Conservation (phyloP, 179 eudicot species). For the Silene noctiflora region DNA sequence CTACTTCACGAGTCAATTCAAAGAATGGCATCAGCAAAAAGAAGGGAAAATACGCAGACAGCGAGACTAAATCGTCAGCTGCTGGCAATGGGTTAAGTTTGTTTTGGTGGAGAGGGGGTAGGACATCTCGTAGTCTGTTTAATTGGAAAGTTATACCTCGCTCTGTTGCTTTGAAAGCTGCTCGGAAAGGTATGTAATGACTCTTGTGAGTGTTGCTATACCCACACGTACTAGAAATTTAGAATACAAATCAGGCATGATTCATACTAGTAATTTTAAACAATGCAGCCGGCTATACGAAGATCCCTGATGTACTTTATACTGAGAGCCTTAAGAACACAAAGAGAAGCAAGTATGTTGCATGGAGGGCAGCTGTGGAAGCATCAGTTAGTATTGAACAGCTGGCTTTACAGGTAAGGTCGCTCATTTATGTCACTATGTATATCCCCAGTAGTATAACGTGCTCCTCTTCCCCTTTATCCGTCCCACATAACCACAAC, state of each 20-base stretch:
- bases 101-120: constrained; percentile 99
- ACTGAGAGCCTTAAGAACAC: constrained; percentile 67
- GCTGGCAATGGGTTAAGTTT: constrained; percentile 57
- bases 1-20: constrained; percentile 50
- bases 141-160: constrained; percentile 85
- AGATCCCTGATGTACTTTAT: constrained; percentile 70
- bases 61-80: constrained; percentile 44
- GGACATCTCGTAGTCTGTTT: constrained; percentile 68
- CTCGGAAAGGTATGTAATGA: constrained; percentile 68
- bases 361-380: constrained; percentile 91
- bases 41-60: constrained; percentile 41
- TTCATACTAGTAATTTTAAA: constrained; percentile 22
- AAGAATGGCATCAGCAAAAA: constrained; percentile 51
- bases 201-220: not conserved
- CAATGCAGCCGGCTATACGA: constrained; percentile 64
- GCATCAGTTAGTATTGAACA: constrained; percentile 60
- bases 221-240: not conserved
- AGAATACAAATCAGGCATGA: constrained; percentile 4
- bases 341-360: constrained; percentile 61
- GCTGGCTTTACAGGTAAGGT: constrained; percentile 88
- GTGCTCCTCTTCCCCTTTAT: too few relatives aligned
- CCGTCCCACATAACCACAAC: too few relatives aligned
- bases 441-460: not conserved
- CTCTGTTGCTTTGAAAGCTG: constrained; percentile 70
- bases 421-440: not conserved